Base-by-base conservation (phyloP, 257 asterid genomes). In the Nyctanthes arbortristis region DNA sequence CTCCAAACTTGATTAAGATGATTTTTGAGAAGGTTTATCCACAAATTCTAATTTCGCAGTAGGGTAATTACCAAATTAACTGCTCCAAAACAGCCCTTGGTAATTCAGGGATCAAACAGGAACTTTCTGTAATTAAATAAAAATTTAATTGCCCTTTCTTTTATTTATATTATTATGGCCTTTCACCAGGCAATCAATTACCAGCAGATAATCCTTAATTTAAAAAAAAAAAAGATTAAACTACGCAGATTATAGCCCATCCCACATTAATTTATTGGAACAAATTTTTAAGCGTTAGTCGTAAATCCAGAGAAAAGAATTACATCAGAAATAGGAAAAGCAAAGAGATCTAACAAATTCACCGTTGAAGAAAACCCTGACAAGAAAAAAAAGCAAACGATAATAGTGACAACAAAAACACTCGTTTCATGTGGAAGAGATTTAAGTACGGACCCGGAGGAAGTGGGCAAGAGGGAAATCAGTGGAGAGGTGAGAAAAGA, bases 391-490 rank as follows among this genome's bases (percentile, higher is more conserved):
- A n/a, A n/a, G n/a, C 32, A 47, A 56, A 20, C n/a, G n/a, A 31
- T 12, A 2, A 16, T 12, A 37, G 13, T 4, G 1, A 40, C 5
- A 5, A 20, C 11, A 20, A 47, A n/a, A 47, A 47, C 27, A 5
- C 27, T n/a, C 28, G 18, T 25, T 7, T 8, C 4, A 5, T 45
- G 27, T 68, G 11, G n/a, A n/a, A n/a, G 34, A 28, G 59, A 0
- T n/a, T 4, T 4, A 30, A 58, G 8, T 13, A 59, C 22, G 45
- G 82, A 94, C 99, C 83, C 95, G 84, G 14, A 89, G 81, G 82
- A 94, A 94, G 67, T 81, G 92, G 30, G 92, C 91, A 82, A 88
- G 97, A 11, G 97, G 97, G 79, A 89, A 89, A 88, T 94, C 99
- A 68, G 86, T 86, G 59, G 97, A 85, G 72, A 94, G 96, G 58